phyloP scores from a whole-genome alignment of 1,284 basidiomycete genomes.

The Wallemia mellicola region DNA sequence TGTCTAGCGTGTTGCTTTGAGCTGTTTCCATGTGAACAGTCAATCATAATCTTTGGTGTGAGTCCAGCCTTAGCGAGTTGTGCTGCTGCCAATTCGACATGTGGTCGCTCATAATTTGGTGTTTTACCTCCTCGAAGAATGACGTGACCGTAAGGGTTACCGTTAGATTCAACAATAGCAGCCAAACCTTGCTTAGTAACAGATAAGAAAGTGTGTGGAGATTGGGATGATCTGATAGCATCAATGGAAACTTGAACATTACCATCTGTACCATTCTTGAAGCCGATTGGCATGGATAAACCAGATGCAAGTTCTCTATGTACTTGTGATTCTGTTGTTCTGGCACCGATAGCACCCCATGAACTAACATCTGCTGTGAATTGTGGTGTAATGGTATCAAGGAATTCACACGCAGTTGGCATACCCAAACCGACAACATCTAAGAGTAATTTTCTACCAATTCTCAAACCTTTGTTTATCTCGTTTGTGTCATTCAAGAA shows the following conservation, averaged over 20 bases:
- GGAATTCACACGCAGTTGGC: constrained; percentile 76
- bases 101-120: constrained; percentile 49
- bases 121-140: constrained; percentile 68
- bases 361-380: constrained; percentile 38
- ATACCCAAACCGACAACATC: constrained; percentile 66
- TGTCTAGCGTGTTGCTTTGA: constrained; percentile 77
- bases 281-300: constrained; percentile 66
- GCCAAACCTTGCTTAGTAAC: constrained; percentile 82
- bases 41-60: constrained; percentile 10
- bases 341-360: constrained; percentile 43
- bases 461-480: constrained; percentile 81
- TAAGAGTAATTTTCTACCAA: constrained; percentile 60
- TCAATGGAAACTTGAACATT: constrained; percentile 47
- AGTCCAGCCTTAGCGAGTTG: constrained; percentile 34
- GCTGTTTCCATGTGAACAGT: constrained; percentile 40
- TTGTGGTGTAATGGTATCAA: constrained; percentile 62
- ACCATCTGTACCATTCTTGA: constrained; percentile 27
- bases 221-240: constrained; percentile 72
- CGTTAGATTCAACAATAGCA: constrained; percentile 77
- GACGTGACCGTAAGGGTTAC: constrained; percentile 72
- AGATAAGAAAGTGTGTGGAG: constrained; percentile 91
- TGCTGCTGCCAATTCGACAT: constrained; percentile 37
- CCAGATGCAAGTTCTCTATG: constrained; percentile 77
- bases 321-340: constrained; percentile 80
- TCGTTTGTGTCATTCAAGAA: constrained; percentile 79